These are phyloP conservation scores for Geotrichum siamense DNA, from an alignment of 1,139 yeast genomes.

Conservation along the genomic window DNA sequence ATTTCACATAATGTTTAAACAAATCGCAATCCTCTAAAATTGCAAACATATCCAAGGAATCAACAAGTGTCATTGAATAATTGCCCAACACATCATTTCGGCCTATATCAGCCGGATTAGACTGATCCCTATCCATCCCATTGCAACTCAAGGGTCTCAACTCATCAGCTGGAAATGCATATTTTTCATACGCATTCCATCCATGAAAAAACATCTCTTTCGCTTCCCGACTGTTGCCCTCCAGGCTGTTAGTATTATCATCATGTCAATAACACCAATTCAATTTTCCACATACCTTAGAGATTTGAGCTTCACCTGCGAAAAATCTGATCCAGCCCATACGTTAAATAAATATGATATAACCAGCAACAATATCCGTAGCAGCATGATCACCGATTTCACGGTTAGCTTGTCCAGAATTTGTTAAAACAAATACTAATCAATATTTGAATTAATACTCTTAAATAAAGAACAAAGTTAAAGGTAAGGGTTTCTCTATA, in stretches of 20 bases:
- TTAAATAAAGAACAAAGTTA: too few relatives aligned
- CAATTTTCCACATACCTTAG: not conserved
- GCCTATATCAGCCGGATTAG: slow-evolving; percentile 47
- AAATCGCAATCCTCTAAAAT: slow-evolving; percentile 57
- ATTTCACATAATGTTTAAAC: slow-evolving; percentile 45
- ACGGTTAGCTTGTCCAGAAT: too few relatives aligned
- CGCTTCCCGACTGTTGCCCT: slow-evolving; percentile 3
- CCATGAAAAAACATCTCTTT: slow-evolving; percentile 59
- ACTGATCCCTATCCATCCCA: slow-evolving; percentile 58
- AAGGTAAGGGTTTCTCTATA: too few relatives aligned
- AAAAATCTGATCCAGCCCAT: not conserved
- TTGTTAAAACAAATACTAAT: too few relatives aligned
- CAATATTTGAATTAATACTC: too few relatives aligned
- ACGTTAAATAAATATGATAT: too few relatives aligned
- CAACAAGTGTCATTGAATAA: slow-evolving; percentile 68
- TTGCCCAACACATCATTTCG: slow-evolving; percentile 84
- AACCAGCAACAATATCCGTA: too few relatives aligned
- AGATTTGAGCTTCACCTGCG: not conserved
- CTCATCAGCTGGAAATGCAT: slow-evolving; percentile 82
- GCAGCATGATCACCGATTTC: too few relatives aligned
- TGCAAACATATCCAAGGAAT: slow-evolving; percentile 71
- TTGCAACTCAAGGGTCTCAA: slow-evolving; percentile 65
- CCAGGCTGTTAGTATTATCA: not conserved
- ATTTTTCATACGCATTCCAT: slow-evolving; percentile 60
- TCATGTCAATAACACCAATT: not conserved